Percentiles rank a stretch among this genome's conserved stretches.
Conservation (phyloP, 2,329 filamentous ascomycete genomes). For the Talaromyces sp. region DNA sequence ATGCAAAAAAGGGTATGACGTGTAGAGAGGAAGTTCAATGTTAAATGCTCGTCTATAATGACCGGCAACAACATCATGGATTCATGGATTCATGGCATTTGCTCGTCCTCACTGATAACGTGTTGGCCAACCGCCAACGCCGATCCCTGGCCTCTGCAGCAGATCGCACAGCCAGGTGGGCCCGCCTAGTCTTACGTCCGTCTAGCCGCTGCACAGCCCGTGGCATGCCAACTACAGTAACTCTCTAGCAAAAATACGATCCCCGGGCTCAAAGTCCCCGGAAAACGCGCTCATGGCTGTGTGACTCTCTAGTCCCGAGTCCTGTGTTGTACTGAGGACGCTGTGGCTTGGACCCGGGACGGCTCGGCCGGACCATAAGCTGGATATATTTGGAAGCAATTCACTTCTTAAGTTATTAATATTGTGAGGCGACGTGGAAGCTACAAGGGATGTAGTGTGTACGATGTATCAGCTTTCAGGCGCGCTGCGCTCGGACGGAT, state of each 20-base stretch:
- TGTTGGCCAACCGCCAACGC: neutral
- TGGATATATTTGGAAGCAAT: neutral
- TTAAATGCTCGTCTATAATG: neutral
- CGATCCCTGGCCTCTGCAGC: neutral
- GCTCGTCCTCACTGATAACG: neutral
- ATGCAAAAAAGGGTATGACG: neutral
- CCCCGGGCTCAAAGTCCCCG: no score
- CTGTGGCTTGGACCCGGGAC: neutral
- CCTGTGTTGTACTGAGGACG: neutral
- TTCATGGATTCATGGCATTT: neutral
- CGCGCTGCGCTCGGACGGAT: no score
- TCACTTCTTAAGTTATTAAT: neutral
- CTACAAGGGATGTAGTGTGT: no score
- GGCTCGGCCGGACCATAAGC: neutral
- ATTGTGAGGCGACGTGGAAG: no score
- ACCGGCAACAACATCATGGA: neutral
- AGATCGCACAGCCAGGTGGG: neutral
- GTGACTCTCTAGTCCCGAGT: no score
- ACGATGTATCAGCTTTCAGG: neutral
- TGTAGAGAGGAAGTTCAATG: neutral
- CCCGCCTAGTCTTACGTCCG: neutral
- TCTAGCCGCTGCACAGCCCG: neutral
- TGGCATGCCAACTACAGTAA: neutral
- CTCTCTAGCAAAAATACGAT: neutral
- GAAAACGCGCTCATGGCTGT: neutral